Evolutionary conservation across 495 filamentous ascomycete species (phyloP).

Genomic region (Geoglossum glabrum): DNA sequence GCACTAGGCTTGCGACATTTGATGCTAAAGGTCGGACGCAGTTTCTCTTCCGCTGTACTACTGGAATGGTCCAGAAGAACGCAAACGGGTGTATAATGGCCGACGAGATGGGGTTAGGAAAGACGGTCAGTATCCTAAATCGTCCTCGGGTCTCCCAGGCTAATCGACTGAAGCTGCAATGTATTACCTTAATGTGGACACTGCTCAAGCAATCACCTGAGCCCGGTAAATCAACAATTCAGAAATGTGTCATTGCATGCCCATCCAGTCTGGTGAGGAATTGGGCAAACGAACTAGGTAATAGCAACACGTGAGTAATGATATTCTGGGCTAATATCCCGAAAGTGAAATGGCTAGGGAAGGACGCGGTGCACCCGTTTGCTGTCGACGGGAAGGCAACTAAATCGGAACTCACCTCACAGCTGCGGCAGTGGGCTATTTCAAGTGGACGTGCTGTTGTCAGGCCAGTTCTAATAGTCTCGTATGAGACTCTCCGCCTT

Average conservation of each 20-base stretch:
- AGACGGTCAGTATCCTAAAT: slow-evolving; percentile 39
- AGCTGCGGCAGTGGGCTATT: slow-evolving; percentile 89
- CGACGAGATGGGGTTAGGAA: slow-evolving; percentile 96
- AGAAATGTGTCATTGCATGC: slow-evolving; percentile 97
- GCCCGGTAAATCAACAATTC: slow-evolving; percentile 78
- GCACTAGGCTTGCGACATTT: neutral
- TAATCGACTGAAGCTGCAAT: slow-evolving; percentile 16
- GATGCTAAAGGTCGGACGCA: slow-evolving; percentile 9
- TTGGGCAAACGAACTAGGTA: slow-evolving; percentile 79
- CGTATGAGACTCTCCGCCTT: slow-evolving; percentile 86
- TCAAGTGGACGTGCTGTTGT: slow-evolving; percentile 76
- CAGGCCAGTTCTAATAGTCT: slow-evolving; percentile 95
- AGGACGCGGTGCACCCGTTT: slow-evolving; percentile 80
- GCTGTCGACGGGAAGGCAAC: slow-evolving; percentile 92
- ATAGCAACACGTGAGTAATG: slow-evolving; percentile 1
- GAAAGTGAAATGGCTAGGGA: slow-evolving; percentile 79
- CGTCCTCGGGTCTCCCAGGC: neutral
- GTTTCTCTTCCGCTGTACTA: slow-evolving; percentile 88
- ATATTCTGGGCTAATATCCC: neutral
- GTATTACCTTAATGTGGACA: slow-evolving; percentile 76
- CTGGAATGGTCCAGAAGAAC: slow-evolving; percentile 79
- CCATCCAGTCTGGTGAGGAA: slow-evolving; percentile 92
- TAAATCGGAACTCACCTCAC: slow-evolving; percentile 75
- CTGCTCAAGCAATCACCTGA: slow-evolving; percentile 88
- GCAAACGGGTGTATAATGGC: slow-evolving; percentile 99